Evolutionary conservation across 306 rosid species (phyloP).

Genomic region (Pueraria montana): DNA sequence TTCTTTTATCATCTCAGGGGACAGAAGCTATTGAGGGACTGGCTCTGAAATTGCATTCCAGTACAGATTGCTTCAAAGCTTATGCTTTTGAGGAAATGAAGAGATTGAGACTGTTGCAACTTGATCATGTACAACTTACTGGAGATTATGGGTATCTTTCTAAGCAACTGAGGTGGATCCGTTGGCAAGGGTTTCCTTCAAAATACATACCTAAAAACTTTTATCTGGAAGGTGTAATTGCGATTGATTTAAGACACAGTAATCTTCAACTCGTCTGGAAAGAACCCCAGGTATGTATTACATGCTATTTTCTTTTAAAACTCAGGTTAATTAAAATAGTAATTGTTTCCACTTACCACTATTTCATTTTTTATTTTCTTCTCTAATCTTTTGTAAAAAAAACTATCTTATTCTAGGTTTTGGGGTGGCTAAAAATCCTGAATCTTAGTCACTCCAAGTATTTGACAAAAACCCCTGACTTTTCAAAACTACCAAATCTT

Average conservation of each 20-base stretch:
- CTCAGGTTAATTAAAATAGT: neutral
- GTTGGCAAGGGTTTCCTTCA: conserved; percentile 53
- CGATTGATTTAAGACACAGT: conserved; percentile 49
- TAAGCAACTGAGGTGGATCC: conserved; percentile 42
- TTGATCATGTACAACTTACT: neutral
- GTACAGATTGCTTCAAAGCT: neutral
- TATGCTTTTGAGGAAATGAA: conserved; percentile 50
- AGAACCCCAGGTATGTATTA: conserved; percentile 42
- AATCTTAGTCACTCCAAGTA: conserved; percentile 22
- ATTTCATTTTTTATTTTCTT: neutral
- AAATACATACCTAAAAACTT: conserved; percentile 40
- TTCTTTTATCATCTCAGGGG: conserved; percentile 8
- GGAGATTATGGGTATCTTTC: conserved; percentile 48
- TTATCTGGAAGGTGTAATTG: conserved; percentile 34
- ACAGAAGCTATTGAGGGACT: conserved; percentile 23
- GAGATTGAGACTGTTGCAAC: no score
- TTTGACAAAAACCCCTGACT: neutral
- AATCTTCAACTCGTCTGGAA: conserved; percentile 44
- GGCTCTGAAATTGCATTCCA: neutral
- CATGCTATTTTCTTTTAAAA: neutral
- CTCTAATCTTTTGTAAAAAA: conserved; percentile 35
- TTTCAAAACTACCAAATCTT: conserved; percentile 28
- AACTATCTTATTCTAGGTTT: neutral
- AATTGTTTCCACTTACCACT: neutral
- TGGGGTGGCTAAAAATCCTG: neutral